Conservation (phyloP, 1,284 basidiomycete species). For the Apiotrichum sp. region DNA sequence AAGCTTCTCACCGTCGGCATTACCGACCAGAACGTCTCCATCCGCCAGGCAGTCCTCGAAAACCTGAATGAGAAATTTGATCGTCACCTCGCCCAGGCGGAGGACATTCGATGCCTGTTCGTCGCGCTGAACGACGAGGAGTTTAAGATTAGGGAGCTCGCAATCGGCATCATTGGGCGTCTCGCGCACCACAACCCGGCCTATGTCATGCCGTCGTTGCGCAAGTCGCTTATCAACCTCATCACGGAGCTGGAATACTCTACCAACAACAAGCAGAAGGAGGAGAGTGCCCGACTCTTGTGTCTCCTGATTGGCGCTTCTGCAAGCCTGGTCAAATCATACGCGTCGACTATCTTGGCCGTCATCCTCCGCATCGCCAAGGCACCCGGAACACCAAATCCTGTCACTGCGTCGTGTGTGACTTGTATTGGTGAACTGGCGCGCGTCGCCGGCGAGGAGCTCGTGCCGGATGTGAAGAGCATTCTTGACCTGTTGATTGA, state of each 20-base stretch:
- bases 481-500: constrained; percentile 87
- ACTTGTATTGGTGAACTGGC: constrained; percentile 93
- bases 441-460: constrained; percentile 88
- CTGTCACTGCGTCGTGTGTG: constrained; percentile 86
- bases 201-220: constrained; percentile 95
- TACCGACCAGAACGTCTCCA: constrained; percentile 84
- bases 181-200: constrained; percentile 95
- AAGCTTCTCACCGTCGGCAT: constrained; percentile 95
- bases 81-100: constrained; percentile 95
- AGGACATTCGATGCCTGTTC: constrained; percentile 94
- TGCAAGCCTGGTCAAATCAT: constrained; percentile 90
- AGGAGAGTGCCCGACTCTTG: constrained; percentile 84
- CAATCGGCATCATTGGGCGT: constrained; percentile 86
- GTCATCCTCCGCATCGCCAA: constrained; percentile 72
- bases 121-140: constrained; percentile 97
- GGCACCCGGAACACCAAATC: constrained; percentile 75
- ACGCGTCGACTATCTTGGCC: constrained; percentile 91
- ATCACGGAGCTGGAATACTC: constrained; percentile 97
- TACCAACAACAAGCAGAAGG: constrained; percentile 72
- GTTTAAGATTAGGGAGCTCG: constrained; percentile 86
- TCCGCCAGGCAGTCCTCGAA: constrained; percentile 80
- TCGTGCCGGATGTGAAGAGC: constrained; percentile 71
- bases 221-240: constrained; percentile 93
- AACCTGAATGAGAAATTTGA: constrained; percentile 92
- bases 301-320: constrained; percentile 84